Percentiles rank a stretch among this genome's conserved stretches.
These are phyloP conservation scores for Lachnellula subtilissima DNA, from an alignment of 2,329 filamentous ascomycete species.

Conservation along the genomic window DNA sequence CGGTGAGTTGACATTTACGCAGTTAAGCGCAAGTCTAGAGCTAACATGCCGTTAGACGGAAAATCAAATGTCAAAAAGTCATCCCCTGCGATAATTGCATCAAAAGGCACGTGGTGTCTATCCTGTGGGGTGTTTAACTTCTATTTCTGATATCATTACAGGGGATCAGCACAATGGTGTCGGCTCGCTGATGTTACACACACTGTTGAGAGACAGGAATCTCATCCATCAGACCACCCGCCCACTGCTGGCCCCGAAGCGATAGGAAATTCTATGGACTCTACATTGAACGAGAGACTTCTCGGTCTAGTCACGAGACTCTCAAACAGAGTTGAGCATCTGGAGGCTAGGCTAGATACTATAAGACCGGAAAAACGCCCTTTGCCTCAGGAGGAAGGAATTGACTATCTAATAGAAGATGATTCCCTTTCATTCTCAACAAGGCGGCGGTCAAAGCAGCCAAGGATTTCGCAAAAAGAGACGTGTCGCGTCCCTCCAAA, in stretches of 20 bases:
- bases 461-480: slow-evolving; percentile 2
- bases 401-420: not conserved
- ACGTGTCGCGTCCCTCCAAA: not conserved
- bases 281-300: slow-evolving; percentile 14
- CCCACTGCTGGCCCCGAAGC: slow-evolving; percentile 1
- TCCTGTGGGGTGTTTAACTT: not conserved
- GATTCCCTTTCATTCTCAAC: not conserved
- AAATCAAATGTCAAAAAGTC: slow-evolving; percentile 38
- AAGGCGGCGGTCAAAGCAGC: slow-evolving; percentile 17
- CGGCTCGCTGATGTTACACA: slow-evolving; percentile 17
- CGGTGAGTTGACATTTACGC: slow-evolving; percentile 8
- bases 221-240: not conserved
- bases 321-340: slow-evolving; percentile 13
- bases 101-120: slow-evolving; percentile 25
- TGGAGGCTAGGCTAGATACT: slow-evolving; percentile 15
- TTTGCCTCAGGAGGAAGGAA: not conserved
- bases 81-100: slow-evolving; percentile 38
- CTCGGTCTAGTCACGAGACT: slow-evolving; percentile 16
- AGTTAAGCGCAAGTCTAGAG: not conserved
- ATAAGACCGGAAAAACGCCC: slow-evolving; percentile 1
- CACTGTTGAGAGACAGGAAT: slow-evolving; percentile 2
- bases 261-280: not conserved
- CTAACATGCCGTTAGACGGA: slow-evolving; percentile 6
- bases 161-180: slow-evolving; percentile 17
- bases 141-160: slow-evolving; percentile 2